Evolutionary conservation across 345 rosid genomes (phyloP).

Genomic region (Hypericum androsaemum): DNA sequence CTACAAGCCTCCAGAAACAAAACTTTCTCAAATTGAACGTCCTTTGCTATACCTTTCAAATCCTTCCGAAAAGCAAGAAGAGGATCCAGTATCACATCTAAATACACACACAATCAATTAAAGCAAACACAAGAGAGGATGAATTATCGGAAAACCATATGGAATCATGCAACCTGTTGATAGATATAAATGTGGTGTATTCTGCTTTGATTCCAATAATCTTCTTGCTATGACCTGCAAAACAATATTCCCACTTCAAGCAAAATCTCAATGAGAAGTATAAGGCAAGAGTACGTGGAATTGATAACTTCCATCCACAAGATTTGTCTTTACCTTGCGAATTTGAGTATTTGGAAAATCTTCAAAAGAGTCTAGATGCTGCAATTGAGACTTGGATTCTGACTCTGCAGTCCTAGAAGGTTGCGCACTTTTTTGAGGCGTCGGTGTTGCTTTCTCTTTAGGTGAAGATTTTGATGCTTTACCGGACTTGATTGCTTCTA

Average conservation of each 20-base stretch:
- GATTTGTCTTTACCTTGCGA: slow-evolving; percentile 57
- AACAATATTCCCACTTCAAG: background rate
- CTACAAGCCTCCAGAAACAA: background rate
- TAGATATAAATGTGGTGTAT: slow-evolving; percentile 78
- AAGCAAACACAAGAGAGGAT: slow-evolving; percentile 14
- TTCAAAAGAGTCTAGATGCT: slow-evolving; percentile 52
- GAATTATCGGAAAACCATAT: slow-evolving; percentile 9
- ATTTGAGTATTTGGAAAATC: slow-evolving; percentile 91
- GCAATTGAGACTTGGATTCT: slow-evolving; percentile 32
- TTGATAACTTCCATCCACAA: too few relatives aligned
- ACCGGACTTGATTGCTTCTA: slow-evolving; percentile 76
- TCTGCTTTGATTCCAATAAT: slow-evolving; percentile 92
- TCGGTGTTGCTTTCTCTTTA: slow-evolving; percentile 32
- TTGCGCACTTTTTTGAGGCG: slow-evolving; percentile 26
- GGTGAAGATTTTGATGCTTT: slow-evolving; percentile 36
- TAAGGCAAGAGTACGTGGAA: background rate
- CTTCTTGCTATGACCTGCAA: slow-evolving; percentile 83
- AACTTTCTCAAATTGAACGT: slow-evolving; percentile 1
- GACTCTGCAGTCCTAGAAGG: slow-evolving; percentile 24
- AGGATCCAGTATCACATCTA: slow-evolving; percentile 95
- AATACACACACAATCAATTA: slow-evolving; percentile 17
- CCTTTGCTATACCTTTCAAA: slow-evolving; percentile 54
- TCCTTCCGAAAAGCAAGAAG: slow-evolving; percentile 88
- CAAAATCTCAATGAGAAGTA: background rate
- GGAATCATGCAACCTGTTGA: slow-evolving; percentile 47